These are phyloP conservation scores for Saccharomycopsis schoenii DNA, from an alignment of 805 yeast species.

Conservation along the genomic window DNA sequence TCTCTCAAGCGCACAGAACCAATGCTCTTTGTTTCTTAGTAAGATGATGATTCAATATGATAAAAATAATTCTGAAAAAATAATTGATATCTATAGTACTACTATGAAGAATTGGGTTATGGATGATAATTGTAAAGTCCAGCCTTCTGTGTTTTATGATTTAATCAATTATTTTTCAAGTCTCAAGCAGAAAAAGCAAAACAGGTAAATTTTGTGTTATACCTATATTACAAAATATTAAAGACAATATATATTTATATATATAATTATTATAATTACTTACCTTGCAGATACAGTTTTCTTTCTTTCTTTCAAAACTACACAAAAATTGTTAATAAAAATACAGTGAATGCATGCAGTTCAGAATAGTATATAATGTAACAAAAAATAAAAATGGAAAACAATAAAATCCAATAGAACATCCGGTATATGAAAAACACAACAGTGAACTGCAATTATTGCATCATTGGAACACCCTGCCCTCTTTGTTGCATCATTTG, in stretches of 20 bases:
- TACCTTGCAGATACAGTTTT: background rate
- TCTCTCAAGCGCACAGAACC: constrained; percentile 39
- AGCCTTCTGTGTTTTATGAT: constrained; percentile 57
- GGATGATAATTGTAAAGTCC: constrained; percentile 35
- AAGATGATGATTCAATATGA: constrained; percentile 41
- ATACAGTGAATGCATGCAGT: background rate
- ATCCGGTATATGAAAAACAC: background rate
- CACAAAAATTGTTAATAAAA: background rate
- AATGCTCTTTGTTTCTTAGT: constrained; percentile 54
- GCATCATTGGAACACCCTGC: constrained; percentile 47
- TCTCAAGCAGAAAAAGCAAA: background rate
- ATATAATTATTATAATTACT: too few relatives aligned
- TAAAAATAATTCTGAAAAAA: constrained; percentile 27
- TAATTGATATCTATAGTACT: constrained; percentile 46
- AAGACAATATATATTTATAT: too few relatives aligned
- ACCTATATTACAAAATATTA: background rate
- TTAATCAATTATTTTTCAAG: constrained; percentile 45
- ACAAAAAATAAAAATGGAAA: background rate
- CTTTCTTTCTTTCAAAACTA: background rate
- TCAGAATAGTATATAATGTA: background rate
- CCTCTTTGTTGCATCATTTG: constrained; percentile 51
- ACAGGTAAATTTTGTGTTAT: background rate
- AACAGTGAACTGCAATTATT: background rate
- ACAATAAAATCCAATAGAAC: background rate
- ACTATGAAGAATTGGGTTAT: constrained; percentile 55